phyloP scores from a whole-genome alignment of 768 basidiomycete genomes.

The Mrakia hoshinonis region DNA sequence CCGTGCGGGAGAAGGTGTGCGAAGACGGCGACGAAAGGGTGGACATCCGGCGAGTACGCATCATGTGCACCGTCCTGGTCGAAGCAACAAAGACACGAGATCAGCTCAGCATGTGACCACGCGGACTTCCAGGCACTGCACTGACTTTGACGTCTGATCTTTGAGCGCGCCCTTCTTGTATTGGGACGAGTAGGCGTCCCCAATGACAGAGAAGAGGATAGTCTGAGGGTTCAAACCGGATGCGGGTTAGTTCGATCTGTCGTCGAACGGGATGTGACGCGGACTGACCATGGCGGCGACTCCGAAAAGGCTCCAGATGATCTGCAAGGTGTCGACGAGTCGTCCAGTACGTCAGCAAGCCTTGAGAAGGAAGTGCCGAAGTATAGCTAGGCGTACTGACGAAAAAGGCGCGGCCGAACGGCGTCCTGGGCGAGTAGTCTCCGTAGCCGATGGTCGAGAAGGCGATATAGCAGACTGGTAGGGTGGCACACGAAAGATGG shows the following conservation, averaged over 20 bases:
- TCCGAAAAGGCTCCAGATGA: conserved; percentile 60
- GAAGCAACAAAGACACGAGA: not conserved
- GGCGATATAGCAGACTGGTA: conserved; percentile 38
- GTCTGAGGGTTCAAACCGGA: conserved; percentile 41
- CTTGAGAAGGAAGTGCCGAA: conserved; percentile 68
- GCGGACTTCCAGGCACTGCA: not conserved
- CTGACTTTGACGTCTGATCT: conserved; percentile 20
- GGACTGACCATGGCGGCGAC: conserved; percentile 51
- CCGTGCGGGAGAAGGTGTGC: no score
- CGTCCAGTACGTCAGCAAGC: conserved; percentile 65
- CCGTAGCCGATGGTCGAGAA: conserved; percentile 64
- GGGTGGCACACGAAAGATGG: not conserved
- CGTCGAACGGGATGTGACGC: conserved; percentile 32
- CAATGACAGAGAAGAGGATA: conserved; percentile 36
- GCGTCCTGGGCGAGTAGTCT: conserved; percentile 55
- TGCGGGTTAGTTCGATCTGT: not conserved
- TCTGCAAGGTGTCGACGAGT: conserved; percentile 40
- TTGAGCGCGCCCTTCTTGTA: conserved; percentile 1
- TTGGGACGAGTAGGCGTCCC: conserved; percentile 18
- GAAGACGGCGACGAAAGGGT: no score
- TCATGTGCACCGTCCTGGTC: not conserved
- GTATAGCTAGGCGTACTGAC: conserved; percentile 68
- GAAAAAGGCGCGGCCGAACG: conserved; percentile 65
- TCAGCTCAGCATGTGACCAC: not conserved
- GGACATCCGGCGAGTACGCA: not conserved